Conservation (phyloP, 2,329 filamentous ascomycete genomes). For the Exophiala bonariae region DNA sequence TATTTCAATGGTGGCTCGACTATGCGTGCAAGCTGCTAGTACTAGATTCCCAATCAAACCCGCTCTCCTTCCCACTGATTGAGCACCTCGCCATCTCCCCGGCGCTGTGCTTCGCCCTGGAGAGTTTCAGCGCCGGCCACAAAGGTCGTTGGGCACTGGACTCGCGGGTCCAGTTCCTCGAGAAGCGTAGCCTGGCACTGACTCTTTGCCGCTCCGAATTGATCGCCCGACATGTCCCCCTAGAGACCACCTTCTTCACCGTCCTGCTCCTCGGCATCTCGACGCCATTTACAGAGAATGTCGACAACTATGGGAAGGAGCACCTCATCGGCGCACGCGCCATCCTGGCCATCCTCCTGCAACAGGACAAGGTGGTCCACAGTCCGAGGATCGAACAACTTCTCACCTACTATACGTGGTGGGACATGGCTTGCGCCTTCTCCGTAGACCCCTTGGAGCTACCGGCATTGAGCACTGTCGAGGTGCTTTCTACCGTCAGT, state of each 20-base stretch:
- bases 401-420: slow-evolving; percentile 4
- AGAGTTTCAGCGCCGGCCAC: background rate
- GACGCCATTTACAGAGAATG: background rate
- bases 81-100: background rate
- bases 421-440: slow-evolving; percentile 3
- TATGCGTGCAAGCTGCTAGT: background rate
- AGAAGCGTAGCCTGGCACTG: background rate
- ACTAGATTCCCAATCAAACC: background rate
- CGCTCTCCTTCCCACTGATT: background rate
- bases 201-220: background rate
- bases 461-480: background rate
- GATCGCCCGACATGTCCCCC: background rate
- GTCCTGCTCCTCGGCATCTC: background rate
- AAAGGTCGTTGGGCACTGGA: too few relatives aligned
- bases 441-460: background rate
- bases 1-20: slow-evolving; percentile 1
- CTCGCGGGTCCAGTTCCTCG: too few relatives aligned
- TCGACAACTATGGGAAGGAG: background rate
- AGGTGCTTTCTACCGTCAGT: background rate
- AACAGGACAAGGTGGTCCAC: background rate
- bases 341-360: background rate
- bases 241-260: background rate
- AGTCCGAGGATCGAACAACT: background rate
- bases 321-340: background rate
- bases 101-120: background rate